A percentile compares a stretch with the other conserved stretches of the same genome.
phyloP scores from a whole-genome alignment of 164 flowering plant genomes.

The Umbilicus rupestris region DNA sequence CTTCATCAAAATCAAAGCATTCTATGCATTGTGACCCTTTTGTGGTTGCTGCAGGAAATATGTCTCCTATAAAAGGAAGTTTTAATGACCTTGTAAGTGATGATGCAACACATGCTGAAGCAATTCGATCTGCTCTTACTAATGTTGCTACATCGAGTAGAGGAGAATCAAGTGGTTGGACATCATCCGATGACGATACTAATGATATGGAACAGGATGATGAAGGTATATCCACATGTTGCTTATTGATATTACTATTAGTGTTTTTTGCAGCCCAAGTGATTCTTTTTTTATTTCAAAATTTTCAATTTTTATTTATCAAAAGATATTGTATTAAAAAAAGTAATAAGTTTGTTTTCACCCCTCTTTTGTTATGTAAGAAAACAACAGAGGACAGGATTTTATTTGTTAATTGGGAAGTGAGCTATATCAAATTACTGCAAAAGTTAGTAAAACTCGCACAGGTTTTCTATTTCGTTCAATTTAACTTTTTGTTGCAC shows the following conservation, averaged over 20 bases:
- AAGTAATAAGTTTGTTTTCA: too few species aligned
- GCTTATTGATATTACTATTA: background rate
- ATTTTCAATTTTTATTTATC: too few species aligned
- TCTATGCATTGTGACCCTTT: background rate
- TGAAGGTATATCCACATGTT: constrained; percentile 28
- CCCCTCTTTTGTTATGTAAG: too few species aligned
- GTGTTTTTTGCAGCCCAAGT: background rate
- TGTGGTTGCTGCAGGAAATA: constrained; percentile 37
- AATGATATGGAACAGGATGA: constrained; percentile 77
- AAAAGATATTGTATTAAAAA: too few species aligned
- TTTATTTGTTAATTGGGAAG: too few species aligned
- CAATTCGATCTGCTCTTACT: constrained; percentile 55
- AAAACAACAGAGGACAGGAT: too few species aligned
- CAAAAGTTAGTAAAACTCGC: too few species aligned
- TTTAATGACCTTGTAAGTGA: constrained; percentile 39
- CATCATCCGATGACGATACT: constrained; percentile 89
- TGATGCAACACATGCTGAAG: constrained; percentile 53
- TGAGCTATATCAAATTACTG: too few species aligned
- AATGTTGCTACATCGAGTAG: constrained; percentile 73
- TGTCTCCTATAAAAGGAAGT: constrained; percentile 45
- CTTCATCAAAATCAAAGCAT: constrained; percentile 1
- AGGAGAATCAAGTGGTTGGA: constrained; percentile 52
- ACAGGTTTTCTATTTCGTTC: too few species aligned
- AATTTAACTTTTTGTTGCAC: too few species aligned
- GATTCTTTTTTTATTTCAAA: background rate